Conservation (phyloP, 176 grass and related monocot species). For the Otatea glauca region DNA sequence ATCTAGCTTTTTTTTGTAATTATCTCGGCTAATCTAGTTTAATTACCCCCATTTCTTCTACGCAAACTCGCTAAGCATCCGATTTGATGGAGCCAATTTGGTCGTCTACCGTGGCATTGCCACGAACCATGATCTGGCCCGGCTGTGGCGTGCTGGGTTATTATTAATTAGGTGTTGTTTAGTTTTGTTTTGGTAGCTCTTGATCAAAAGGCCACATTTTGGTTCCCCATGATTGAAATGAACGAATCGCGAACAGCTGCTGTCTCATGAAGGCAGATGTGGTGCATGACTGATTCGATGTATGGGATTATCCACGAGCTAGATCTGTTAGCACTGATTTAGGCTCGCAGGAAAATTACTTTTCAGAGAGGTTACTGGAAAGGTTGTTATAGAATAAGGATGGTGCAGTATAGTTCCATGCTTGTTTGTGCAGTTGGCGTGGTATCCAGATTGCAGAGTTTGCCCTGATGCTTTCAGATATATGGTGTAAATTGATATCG, state of each 20-base stretch:
- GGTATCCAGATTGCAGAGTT: neutral
- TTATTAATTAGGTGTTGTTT: neutral
- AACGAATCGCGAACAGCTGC: neutral
- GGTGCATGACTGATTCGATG: neutral
- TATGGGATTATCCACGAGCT: neutral
- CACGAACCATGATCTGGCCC: constrained; percentile 35
- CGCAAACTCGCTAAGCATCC: neutral
- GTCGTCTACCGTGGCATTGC: neutral
- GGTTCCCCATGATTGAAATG: neutral
- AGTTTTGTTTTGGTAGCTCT: neutral
- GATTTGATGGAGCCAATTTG: neutral
- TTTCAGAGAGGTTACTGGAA: neutral
- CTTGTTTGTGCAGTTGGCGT: neutral
- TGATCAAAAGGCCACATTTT: neutral
- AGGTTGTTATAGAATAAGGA: neutral
- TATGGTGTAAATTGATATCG: constrained; percentile 1
- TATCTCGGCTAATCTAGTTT: neutral
- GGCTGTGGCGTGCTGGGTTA: neutral
- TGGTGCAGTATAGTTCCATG: neutral
- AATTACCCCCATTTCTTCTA: neutral
- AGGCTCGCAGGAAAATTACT: neutral
- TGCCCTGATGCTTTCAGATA: neutral
- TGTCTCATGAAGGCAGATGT: neutral
- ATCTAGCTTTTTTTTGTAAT: neutral
- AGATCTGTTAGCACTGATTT: neutral